Base-by-base conservation (phyloP, 495 filamentous ascomycete species). In the Diplogelasinospora grovesii region DNA sequence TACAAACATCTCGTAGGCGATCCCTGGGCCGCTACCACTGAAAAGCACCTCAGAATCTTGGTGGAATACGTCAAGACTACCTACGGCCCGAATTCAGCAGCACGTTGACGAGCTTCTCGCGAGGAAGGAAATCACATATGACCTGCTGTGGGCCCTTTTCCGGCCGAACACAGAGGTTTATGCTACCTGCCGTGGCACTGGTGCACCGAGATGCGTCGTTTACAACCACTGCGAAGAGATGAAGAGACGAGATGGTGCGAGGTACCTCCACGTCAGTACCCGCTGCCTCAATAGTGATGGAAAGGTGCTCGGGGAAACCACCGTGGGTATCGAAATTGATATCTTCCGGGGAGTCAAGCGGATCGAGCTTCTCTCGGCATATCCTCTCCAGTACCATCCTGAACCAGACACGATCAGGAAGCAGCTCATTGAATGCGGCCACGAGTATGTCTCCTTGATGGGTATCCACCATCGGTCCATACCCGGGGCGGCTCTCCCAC, bases 171-270 rank as follows among this genome's bases (percentile, higher is more conserved):
- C 28, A 11, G 28, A 31, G 28, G 28, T 31, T 31, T 31, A 31
- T 15, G 16, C 11, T 31, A 31, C 28, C 28, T 31, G 28, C 16
- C 28, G 8, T 8, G 28, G 28, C 28, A 31, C 28, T 15, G 16
- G 28, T 15, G 28, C 28, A 8, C 28, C 28, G 6, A 31, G 28
- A 1, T 31, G 28, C 28, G 28, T 31, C n/a, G 11, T 31, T 15
- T 31, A 31, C 28, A 31, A 31, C n/a, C 28, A 31, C n/a, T 31
- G n/a, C 28, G 28, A 31, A 13, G 28, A 31, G 28, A 31, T 13
- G 28, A 11, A 31, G 28, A 31, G 28, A 14, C 28, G 28, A 15
- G 28, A 31, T 31, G 28, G 28, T 31, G n/a, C 28, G n/a, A 31
- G 28, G 16, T 31, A 31, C 28, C 28, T 31, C 28, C 28, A 31